phyloP scores from a whole-genome alignment of 2,329 filamentous ascomycete species.

The Biscogniauxia sp. region DNA sequence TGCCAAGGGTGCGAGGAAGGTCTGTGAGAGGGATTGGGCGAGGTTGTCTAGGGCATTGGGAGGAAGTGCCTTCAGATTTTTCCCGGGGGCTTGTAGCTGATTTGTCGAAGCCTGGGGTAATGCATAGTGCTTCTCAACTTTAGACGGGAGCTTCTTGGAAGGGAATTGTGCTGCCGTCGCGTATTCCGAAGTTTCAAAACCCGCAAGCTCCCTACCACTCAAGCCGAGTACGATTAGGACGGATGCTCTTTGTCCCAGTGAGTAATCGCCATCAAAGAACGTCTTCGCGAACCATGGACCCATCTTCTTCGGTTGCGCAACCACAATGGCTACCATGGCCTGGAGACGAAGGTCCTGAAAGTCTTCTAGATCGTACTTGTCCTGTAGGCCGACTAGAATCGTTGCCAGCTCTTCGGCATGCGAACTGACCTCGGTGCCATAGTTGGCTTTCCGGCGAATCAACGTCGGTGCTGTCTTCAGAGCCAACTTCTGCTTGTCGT shows the following conservation, averaged over 20 bases:
- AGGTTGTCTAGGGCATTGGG: slow-evolving; percentile 65
- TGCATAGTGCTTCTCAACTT: slow-evolving; percentile 70
- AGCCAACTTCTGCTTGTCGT: slow-evolving; percentile 79
- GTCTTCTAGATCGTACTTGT: slow-evolving; percentile 77
- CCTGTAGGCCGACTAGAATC: slow-evolving; percentile 74
- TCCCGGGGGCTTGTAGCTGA: slow-evolving; percentile 25
- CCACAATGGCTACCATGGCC: slow-evolving; percentile 76
- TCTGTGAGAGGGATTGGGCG: slow-evolving; percentile 63
- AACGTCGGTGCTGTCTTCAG: slow-evolving; percentile 73
- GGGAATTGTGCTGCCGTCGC: slow-evolving; percentile 62
- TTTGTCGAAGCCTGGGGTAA: slow-evolving; percentile 27
- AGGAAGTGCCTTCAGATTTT: slow-evolving; percentile 50
- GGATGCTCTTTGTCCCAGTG: slow-evolving; percentile 76
- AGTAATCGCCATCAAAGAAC: slow-evolving; percentile 92
- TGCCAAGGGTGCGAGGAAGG: slow-evolving; percentile 79
- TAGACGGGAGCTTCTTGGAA: slow-evolving; percentile 73
- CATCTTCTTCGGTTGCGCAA: slow-evolving; percentile 74
- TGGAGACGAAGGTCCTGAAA: slow-evolving; percentile 77
- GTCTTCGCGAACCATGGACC: slow-evolving; percentile 80
- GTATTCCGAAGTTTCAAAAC: slow-evolving; percentile 61
- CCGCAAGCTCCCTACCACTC: slow-evolving; percentile 79
- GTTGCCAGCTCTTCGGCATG: slow-evolving; percentile 79
- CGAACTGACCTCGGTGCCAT: slow-evolving; percentile 83
- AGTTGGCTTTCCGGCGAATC: slow-evolving; percentile 83
- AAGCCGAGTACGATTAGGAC: slow-evolving; percentile 81